Conservation (phyloP, 495 filamentous ascomycete species). For the Ramalina intermedia region DNA sequence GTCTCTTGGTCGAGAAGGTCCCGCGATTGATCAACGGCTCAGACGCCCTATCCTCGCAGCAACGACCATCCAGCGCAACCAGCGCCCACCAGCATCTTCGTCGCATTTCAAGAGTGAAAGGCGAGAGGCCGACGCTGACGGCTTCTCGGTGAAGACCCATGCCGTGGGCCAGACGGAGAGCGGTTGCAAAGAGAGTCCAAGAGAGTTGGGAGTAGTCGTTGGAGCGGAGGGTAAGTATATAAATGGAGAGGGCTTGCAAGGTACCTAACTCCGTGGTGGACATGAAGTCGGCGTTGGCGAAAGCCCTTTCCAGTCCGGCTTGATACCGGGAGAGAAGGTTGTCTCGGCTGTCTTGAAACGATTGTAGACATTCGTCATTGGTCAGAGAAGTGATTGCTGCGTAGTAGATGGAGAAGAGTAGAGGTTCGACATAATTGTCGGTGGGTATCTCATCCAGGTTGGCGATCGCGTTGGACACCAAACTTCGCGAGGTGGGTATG, state of each 20-base stretch:
- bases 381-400: slow-evolving; percentile 43
- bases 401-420: slow-evolving; percentile 49
- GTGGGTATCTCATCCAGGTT: slow-evolving; percentile 16
- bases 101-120: slow-evolving; percentile 50
- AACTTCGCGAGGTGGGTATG: slow-evolving; percentile 34
- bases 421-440: slow-evolving; percentile 33
- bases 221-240: slow-evolving; percentile 15
- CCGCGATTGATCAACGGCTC: slow-evolving; percentile 50
- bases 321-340: slow-evolving; percentile 28
- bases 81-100: slow-evolving; percentile 68
- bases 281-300: slow-evolving; percentile 32
- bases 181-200: slow-evolving; percentile 19
- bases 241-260: slow-evolving; percentile 33
- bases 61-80: slow-evolving; percentile 54
- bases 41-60: slow-evolving; percentile 60
- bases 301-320: slow-evolving; percentile 28
- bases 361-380: slow-evolving; percentile 28
- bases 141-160: slow-evolving; percentile 45
- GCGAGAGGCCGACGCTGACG: slow-evolving; percentile 20
- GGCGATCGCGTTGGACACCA: slow-evolving; percentile 26
- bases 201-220: slow-evolving; percentile 25
- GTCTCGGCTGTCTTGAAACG: slow-evolving; percentile 29
- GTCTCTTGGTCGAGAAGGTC: slow-evolving; percentile 46
- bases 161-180: slow-evolving; percentile 51
- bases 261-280: slow-evolving; percentile 28